phyloP scores from a whole-genome alignment of 306 rosid species.

The Senna tora region DNA sequence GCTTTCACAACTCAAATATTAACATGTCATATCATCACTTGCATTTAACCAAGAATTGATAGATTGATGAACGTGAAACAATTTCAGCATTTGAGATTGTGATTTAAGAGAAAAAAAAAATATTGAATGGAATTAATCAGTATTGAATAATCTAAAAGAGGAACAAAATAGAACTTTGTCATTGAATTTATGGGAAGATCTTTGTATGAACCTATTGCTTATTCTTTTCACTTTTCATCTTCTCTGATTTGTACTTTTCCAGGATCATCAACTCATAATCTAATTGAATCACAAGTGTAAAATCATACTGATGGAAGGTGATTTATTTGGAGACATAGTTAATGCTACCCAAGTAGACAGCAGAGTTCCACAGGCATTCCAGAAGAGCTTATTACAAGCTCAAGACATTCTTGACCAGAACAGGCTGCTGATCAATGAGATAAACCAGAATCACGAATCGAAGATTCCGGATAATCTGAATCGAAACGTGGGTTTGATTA shows the following conservation, averaged over 20 bases:
- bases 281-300: constrained; percentile 40
- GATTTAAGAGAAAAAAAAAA: not conserved
- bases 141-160: not conserved
- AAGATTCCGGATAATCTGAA: constrained; percentile 75
- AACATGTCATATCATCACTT: not conserved
- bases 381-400: constrained; percentile 83
- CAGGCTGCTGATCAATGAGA: constrained; percentile 80
- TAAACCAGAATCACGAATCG: constrained; percentile 87
- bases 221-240: constrained; percentile 13
- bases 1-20: not conserved
- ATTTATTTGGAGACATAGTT: constrained; percentile 64
- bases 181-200: not conserved
- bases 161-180: not conserved
- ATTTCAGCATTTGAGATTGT: not conserved
- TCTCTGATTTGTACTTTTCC: constrained; percentile 36
- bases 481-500: constrained; percentile 79
- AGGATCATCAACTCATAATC: constrained; percentile 40
- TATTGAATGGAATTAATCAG: not conserved
- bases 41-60: not conserved
- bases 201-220: not conserved
- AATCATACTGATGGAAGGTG: constrained; percentile 78
- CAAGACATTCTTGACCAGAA: constrained; percentile 92
- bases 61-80: not conserved
- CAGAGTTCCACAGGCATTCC: constrained; percentile 70
- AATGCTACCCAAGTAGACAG: constrained; percentile 67